Conservation (phyloP, 192 early-diverging fungal genomes). For the Thamnidium elegans region DNA sequence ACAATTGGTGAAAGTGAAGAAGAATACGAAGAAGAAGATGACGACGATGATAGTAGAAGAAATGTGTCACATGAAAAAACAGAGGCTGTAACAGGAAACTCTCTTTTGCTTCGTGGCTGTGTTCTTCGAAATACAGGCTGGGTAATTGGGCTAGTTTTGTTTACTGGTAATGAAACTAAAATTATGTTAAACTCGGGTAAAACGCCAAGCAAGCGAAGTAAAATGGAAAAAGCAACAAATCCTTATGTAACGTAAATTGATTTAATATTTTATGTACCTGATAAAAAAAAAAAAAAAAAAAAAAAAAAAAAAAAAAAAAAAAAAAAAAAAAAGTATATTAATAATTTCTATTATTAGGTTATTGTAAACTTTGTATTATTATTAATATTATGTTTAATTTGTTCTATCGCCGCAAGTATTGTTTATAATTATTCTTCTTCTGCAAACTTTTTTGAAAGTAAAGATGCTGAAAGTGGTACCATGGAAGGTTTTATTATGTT, state of each 20-base stretch:
- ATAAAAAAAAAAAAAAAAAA: too few relatives aligned
- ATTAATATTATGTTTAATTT: conserved; percentile 70
- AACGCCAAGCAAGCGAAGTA: conserved; percentile 65
- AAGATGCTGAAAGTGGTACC: conserved; percentile 48
- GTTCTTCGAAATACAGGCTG: conserved; percentile 73
- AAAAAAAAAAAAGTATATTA: too few relatives aligned
- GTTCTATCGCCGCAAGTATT: conserved; percentile 63
- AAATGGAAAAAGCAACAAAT: conserved; percentile 72
- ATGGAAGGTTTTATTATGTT: conserved; percentile 68
- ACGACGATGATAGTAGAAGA: not conserved
- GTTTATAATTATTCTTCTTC: conserved; percentile 55
- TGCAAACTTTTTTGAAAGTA: conserved; percentile 45
- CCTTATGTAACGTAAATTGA: conserved; percentile 57
- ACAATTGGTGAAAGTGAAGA: not conserved
- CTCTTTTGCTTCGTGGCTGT: conserved; percentile 70
- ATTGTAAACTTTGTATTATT: conserved; percentile 78
- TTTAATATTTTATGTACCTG: too few relatives aligned
- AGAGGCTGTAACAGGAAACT: conserved; percentile 59
- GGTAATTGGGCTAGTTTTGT: conserved; percentile 69
- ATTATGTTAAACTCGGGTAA: conserved; percentile 72
- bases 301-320: too few relatives aligned
- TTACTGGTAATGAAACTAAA: conserved; percentile 76
- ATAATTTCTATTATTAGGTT: conserved; percentile 43
- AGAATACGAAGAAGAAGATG: not conserved
- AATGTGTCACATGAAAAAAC: conserved; percentile 27